phyloP scores from a whole-genome alignment of 2,329 filamentous ascomycete species.

The Xylaria sp. region DNA sequence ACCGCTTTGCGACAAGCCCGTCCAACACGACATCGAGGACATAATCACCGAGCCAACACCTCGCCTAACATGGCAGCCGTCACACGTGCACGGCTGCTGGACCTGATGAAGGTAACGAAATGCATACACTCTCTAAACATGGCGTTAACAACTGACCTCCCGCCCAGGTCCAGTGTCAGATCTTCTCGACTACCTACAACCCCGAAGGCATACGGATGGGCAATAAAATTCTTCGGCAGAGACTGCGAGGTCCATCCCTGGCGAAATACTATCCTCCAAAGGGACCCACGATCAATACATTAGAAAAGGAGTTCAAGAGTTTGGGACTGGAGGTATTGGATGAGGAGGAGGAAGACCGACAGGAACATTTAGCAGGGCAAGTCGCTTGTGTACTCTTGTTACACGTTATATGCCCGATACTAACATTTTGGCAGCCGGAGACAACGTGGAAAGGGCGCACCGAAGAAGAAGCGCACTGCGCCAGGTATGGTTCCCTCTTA shows the following conservation, averaged over 20 bases:
- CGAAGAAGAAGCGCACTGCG: constrained; percentile 82
- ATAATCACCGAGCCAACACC: constrained; percentile 22
- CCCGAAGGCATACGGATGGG: constrained; percentile 83
- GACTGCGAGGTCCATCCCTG: constrained; percentile 83
- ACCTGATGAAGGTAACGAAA: constrained; percentile 78
- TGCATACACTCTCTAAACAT: background rate
- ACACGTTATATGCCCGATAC: constrained; percentile 27
- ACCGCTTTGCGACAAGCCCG: constrained; percentile 21
- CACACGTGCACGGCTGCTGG: constrained; percentile 69
- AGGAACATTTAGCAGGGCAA: constrained; percentile 77
- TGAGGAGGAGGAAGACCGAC: constrained; percentile 80
- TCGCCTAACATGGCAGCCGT: constrained; percentile 66
- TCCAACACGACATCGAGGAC: constrained; percentile 12
- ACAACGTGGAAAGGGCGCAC: constrained; percentile 83
- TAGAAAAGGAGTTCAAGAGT: constrained; percentile 77
- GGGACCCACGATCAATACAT: constrained; percentile 66
- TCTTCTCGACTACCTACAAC: constrained; percentile 94
- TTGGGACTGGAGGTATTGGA: constrained; percentile 78
- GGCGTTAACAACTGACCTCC: constrained; percentile 30
- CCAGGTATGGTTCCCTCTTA: constrained; percentile 35
- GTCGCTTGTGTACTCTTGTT: constrained; percentile 40
- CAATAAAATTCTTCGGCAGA: constrained; percentile 91
- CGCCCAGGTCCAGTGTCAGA: constrained; percentile 81
- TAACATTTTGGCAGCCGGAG: constrained; percentile 67
- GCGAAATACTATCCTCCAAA: constrained; percentile 89